Evolutionary conservation across 1,284 basidiomycete genomes (phyloP).

Genomic region (Mycena sp.): DNA sequence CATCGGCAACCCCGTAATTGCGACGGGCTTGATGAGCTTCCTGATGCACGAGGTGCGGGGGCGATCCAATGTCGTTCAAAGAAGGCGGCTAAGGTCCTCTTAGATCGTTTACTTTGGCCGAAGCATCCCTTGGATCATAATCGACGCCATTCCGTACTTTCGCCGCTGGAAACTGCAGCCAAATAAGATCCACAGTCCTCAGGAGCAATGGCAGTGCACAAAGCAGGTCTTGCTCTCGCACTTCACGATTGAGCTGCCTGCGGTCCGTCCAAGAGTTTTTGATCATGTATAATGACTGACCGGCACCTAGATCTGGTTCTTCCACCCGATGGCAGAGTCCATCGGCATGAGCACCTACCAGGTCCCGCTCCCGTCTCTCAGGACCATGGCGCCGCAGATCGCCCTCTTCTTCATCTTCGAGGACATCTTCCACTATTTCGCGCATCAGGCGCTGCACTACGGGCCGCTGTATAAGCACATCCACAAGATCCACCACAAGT

Average conservation of each 20-base stretch:
- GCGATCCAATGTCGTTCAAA: not conserved
- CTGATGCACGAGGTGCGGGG: slow-evolving; percentile 88
- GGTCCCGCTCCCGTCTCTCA: slow-evolving; percentile 87
- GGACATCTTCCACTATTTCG: slow-evolving; percentile 92
- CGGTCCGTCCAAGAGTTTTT: slow-evolving; percentile 56
- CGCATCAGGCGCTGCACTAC: slow-evolving; percentile 92
- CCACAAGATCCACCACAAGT: slow-evolving; percentile 98
- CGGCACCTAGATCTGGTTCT: slow-evolving; percentile 87
- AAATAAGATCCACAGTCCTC: slow-evolving; percentile 80
- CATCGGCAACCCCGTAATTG: slow-evolving; percentile 92
- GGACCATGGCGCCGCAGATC: slow-evolving; percentile 82
- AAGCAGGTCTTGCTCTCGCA: slow-evolving; percentile 96
- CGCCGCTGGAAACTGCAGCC: slow-evolving; percentile 95
- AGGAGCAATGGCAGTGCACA: slow-evolving; percentile 96
- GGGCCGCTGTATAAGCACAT: slow-evolving; percentile 96
- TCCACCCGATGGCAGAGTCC: slow-evolving; percentile 93
- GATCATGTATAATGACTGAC: not conserved
- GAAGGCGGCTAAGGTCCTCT: not conserved
- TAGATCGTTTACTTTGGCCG: slow-evolving; percentile 98
- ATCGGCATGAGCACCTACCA: slow-evolving; percentile 94
- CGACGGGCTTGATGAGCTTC: slow-evolving; percentile 95
- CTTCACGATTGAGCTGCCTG: slow-evolving; percentile 95
- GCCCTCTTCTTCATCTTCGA: slow-evolving; percentile 96
- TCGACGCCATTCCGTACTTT: slow-evolving; percentile 95
- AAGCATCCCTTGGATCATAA: slow-evolving; percentile 94